Base-by-base conservation (phyloP, 2,329 filamentous ascomycete genomes). In the Colletotrichum truncatum region DNA sequence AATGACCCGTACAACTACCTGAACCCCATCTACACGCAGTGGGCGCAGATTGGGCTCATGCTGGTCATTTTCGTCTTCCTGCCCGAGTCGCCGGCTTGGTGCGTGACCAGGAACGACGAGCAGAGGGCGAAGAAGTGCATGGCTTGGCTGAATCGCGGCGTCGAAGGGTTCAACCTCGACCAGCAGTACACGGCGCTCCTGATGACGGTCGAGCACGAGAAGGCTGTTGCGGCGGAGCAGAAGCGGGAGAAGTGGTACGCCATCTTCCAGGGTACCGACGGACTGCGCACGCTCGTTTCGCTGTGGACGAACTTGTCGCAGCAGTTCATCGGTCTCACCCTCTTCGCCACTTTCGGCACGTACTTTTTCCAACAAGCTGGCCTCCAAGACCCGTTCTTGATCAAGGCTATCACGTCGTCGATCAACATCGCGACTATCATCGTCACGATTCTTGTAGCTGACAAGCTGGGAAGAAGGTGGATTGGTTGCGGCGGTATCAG, bases 1-100 rank as follows among this genome's bases (percentile, higher is more conserved):
- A 48, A 43, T 0, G 66, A 77, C 28, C 76, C 77, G 0, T 69
- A 72, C 21, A 69, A 80, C 38, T 82, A 75, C 57, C 71, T 74
- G 3, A 74, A 73, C 1, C 74, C 80, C 1, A 78, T 83, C 34
- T 80, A 81, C 53, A 80, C 80, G 0, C 67, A 82, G 72, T 83
- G 81, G 80, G 76, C 76, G 0, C 79, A 81, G 71, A 71, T 83
- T 8, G 80, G 79, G 1, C 18, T 76, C 2, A 81, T 80, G 72
- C 41, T 72, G 0, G 55, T 78, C 1, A 78, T 82, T 14, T 81
- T 79, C 32, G 7, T 77, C 7, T 61, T 77, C 12, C 68, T 82
- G 2, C 77, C 77, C 0, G 77, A 78, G 51, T 78, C 78, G 0
- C 80, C 80, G 0, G 77, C 77, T 55, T 82, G 77, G 74, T 75